Evolutionary conservation across 1,139 yeast genomes (phyloP), one percentile per base, ranked within the genome.

Genomic region (Geotrichum candidum): DNA sequence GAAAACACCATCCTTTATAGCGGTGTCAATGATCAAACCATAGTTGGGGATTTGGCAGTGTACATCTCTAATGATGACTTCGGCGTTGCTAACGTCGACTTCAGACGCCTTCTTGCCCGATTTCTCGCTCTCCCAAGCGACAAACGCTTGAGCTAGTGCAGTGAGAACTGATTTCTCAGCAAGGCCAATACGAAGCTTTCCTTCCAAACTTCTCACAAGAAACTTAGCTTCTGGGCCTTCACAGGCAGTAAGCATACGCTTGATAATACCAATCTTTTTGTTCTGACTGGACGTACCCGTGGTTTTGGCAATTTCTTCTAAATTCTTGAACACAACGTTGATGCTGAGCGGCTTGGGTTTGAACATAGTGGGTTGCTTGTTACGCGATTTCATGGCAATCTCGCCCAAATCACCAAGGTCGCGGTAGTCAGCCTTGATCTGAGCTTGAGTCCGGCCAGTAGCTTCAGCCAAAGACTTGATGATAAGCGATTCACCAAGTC

Each of bases 41-140:
- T 94, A 92, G 71, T 94, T 91, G 5, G 99, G 99, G n/a, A 90
- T 81, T 69, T 89, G 92, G 59, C 95, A 87, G 71, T 87, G 92
- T 0, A 96, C 96, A 65, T 90, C 96, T 67, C 90, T 84, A 27
- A 94, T 80, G 58, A 83, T 80, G 60, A 86, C 92, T 70, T 94
- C 98, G 0, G 95, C 97, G 13, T 68, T 66, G 1, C 70, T 67
- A 13, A 70, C 65, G 7, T 68, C 68, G 9, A 69, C 64, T 0
- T 68, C 62, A 31, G 52, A 57, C 38, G 66, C 68, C 50, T 63
- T 63, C 10, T 64, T 65, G 35, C 72, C 70, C 7, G 67, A 61
- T 61, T 73, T 67, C 60, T 70, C 62, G 46, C 65, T 64, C 68
- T 89, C 96, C 72, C 81, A 83, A 22, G 82, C 80, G 1, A 86